phyloP scores from a whole-genome alignment of 2,329 filamentous ascomycete genomes.

The Chaetomium olivaceum region DNA sequence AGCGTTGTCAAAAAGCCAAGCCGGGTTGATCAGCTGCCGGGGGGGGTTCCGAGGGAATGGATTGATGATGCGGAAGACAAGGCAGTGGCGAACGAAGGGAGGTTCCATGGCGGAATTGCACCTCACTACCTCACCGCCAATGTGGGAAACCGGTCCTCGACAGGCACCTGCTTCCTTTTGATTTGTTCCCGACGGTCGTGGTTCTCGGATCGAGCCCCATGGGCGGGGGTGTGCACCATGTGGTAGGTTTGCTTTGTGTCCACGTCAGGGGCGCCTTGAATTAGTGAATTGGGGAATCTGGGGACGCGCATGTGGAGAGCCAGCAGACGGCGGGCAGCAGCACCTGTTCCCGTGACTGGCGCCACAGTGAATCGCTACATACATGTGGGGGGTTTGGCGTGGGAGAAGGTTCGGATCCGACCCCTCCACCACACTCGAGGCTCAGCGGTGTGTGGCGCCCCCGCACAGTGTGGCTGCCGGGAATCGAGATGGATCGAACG shows the following conservation, averaged over 20 bases:
- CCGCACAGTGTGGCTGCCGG: constrained; percentile 3
- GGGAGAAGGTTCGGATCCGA: background rate
- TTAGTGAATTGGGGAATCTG: background rate
- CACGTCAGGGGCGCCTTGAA: constrained; percentile 1
- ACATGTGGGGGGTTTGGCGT: background rate
- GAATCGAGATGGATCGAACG: constrained; percentile 1
- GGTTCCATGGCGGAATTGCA: background rate
- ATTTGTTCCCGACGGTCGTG: background rate
- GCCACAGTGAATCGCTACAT: background rate
- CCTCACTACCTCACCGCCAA: constrained; percentile 16
- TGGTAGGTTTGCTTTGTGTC: constrained; percentile 10
- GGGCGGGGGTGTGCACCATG: background rate
- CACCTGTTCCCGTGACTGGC: constrained; percentile 22
- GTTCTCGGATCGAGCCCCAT: constrained; percentile 1
- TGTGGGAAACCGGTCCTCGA: background rate
- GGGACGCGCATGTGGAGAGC: background rate
- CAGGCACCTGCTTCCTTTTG: background rate
- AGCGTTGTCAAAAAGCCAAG: background rate
- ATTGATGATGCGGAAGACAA: background rate
- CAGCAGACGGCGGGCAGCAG: constrained; percentile 12
- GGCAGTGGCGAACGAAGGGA: background rate
- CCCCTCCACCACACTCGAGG: background rate
- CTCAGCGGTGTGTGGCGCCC: background rate
- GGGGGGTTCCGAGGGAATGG: background rate
- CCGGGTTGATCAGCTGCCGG: constrained; percentile 10